These are phyloP conservation scores for Tetrapisispora namnaoensis DNA, from an alignment of 805 yeast species.

Conservation along the genomic window DNA sequence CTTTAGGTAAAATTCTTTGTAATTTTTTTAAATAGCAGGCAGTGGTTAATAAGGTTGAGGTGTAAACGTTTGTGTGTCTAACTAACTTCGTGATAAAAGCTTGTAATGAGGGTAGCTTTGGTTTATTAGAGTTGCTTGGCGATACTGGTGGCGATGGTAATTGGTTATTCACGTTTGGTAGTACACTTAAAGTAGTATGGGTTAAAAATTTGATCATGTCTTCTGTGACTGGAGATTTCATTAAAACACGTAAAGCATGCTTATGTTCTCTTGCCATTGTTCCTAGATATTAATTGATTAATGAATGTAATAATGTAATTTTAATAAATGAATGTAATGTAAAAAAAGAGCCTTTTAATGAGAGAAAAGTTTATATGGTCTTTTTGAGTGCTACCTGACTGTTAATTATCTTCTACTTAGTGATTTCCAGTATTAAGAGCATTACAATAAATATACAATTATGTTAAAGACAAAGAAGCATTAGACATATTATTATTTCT, in stretches of 20 bases:
- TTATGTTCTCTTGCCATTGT: conserved; percentile 24
- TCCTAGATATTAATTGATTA: neutral
- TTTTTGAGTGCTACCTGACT: no score
- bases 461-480: no score
- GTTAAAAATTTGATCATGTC: conserved; percentile 67
- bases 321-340: neutral
- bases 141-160: conserved; percentile 31
- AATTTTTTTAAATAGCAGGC: conserved; percentile 57
- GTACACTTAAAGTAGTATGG: conserved; percentile 53
- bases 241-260: conserved; percentile 50
- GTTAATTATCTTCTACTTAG: neutral
- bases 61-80: conserved; percentile 67
- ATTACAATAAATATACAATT: no score
- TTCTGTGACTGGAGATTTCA: conserved; percentile 59
- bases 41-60: conserved; percentile 68
- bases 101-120: conserved; percentile 51
- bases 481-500: neutral
- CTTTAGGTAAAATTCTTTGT: conserved; percentile 51
- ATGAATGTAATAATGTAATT: neutral
- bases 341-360: neutral
- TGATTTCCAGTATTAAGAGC: no score
- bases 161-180: conserved; percentile 37
- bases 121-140: conserved; percentile 9
- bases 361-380: no score
- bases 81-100: conserved; percentile 64